Base-by-base conservation (phyloP, 192 early-diverging fungal genomes). In the Coemansia sp. region DNA sequence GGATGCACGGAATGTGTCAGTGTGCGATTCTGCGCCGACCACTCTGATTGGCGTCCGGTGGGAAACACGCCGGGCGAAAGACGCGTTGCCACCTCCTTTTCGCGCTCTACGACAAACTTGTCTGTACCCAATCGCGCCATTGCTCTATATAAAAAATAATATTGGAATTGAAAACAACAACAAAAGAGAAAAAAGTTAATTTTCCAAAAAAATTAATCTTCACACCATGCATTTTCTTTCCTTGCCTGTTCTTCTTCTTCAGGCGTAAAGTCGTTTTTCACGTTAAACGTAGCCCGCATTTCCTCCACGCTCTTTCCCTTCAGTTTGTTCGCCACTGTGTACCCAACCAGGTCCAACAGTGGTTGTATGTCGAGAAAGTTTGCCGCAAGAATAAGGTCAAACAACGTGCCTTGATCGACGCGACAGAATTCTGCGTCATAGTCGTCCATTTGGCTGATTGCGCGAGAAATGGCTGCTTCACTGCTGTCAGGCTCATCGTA, bases 371-470 rank as follows among this genome's bases (percentile, higher is more conserved):
- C 89, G 17, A 90, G 74, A 59, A 92, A 94, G 76, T 96, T 94
- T 3, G 94, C 94, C 2, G 93, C 93, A 38, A 94, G 69, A 55
- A 97, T 93, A 37, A 97, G 79, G 60, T 97, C 95, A 74, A 90
- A 95, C 49, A 97, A 70, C 1, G 95, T 95, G 21, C 92, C 95
- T 77, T 97, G 95, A 75, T 97, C 95, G 5, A 97, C 87, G 20
- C 87, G 88, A 37, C 90, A 95, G 54, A 94, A 97, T 56, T 97
- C 90, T 38, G 84, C 81, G 73, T 96, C 94, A 86, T 91, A 93
- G 38, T 94, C 93, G 40, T 87, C 90, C 79, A 95, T 92, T 58
- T 90, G 86, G 58, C 86, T 88, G 5, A 88, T 82, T 1, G 86
- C 71, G 23, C 76, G 82, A 72, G 86, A 79, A 46, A 68, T 76